Evolutionary conservation across 495 filamentous ascomycete species (phyloP).

Genomic region (Neurospora sp.): DNA sequence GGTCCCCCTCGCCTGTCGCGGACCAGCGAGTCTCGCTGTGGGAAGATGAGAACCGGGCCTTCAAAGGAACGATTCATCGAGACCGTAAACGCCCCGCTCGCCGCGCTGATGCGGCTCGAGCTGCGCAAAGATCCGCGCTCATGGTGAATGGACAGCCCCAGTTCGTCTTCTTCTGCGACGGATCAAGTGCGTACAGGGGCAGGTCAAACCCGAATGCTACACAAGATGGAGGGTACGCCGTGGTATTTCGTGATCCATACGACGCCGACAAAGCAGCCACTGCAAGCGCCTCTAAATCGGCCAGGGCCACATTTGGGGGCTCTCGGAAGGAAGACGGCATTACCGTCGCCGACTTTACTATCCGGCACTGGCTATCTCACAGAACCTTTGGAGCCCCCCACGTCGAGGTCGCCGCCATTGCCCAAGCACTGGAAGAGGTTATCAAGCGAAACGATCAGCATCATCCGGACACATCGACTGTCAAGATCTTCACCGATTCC

Average conservation of each 20-base stretch:
- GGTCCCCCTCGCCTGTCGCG: background rate
- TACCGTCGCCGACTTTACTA: background rate
- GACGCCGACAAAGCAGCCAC: background rate
- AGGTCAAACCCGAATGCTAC: background rate
- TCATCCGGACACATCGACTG: accelerated
- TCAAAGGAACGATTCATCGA: background rate
- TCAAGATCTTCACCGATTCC: background rate
- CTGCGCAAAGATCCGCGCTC: background rate
- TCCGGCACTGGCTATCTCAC: background rate
- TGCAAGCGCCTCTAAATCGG: background rate
- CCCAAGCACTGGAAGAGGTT: background rate
- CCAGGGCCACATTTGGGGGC: accelerated
- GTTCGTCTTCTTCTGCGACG: background rate
- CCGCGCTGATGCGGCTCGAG: background rate
- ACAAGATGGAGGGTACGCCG: background rate
- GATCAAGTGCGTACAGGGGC: background rate
- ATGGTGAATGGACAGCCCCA: background rate
- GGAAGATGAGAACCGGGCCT: accelerated
- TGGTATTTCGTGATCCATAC: background rate
- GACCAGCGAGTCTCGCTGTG: background rate
- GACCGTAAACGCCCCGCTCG: no score
- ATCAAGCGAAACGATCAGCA: background rate
- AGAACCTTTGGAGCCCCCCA: background rate
- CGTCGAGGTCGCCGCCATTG: background rate
- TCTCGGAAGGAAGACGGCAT: background rate